phyloP scores from a whole-genome alignment of 139 green algal genomes.

The Limnomonas spitsbergensis region DNA sequence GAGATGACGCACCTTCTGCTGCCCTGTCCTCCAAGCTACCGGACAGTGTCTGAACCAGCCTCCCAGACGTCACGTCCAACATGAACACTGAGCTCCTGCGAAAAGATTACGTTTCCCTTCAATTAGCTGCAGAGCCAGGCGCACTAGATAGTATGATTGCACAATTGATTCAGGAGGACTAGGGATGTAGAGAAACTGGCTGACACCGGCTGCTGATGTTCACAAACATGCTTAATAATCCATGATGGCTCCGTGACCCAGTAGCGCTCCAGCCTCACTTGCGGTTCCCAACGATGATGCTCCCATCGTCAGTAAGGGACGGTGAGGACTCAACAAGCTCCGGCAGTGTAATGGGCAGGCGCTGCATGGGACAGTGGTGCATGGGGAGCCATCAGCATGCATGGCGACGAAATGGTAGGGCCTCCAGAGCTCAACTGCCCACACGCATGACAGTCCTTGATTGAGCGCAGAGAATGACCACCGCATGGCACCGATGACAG shows the following conservation, averaged over 20 bases:
- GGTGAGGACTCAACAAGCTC: slow-evolving; percentile 84
- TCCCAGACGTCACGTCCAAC: slow-evolving; percentile 70
- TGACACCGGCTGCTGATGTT: neutral
- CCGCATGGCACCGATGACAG: too few relatives aligned
- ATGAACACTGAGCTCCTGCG: slow-evolving; percentile 64
- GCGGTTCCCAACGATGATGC: slow-evolving; percentile 76
- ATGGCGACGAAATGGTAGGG: too few relatives aligned
- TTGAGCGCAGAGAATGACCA: too few relatives aligned
- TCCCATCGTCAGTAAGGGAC: slow-evolving; percentile 74
- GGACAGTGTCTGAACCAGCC: slow-evolving; percentile 28
- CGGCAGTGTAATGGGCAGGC: slow-evolving; percentile 71
- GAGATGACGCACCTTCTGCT: slow-evolving; percentile 14
- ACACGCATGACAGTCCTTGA: too few relatives aligned
- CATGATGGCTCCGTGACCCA: neutral
- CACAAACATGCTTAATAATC: neutral
- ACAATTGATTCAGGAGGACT: too few relatives aligned
- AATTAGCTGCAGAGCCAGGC: too few relatives aligned
- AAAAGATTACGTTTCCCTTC: too few relatives aligned
- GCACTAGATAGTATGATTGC: too few relatives aligned
- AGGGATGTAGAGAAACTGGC: neutral
- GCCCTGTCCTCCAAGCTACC: neutral
- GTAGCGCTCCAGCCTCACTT: neutral
- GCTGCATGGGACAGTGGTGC: too few relatives aligned
- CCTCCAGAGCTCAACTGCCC: too few relatives aligned
- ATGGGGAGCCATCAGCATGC: too few relatives aligned